Evolutionary conservation across 345 rosid genomes (phyloP).

Genomic region (Eucalyptus cloeziana): DNA sequence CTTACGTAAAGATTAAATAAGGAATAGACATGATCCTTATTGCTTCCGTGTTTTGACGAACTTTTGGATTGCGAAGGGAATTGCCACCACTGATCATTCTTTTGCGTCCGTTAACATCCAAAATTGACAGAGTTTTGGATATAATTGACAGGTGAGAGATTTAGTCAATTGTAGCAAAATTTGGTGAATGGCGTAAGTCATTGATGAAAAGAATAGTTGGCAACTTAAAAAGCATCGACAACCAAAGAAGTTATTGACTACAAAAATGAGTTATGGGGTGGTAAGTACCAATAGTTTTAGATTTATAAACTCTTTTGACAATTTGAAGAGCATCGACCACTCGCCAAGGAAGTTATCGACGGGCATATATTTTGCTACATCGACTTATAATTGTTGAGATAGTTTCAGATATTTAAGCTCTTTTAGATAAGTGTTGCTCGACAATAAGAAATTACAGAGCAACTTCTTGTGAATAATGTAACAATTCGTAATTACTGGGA

Average conservation of each 20-base stretch:
- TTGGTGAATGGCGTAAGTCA: neutral
- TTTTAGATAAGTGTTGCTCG: neutral
- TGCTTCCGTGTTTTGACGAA: neutral
- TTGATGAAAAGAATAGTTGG: neutral
- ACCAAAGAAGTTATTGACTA: neutral
- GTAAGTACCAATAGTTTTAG: neutral
- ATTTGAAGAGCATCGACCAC: neutral
- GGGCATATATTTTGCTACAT: neutral
- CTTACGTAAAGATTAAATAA: neutral
- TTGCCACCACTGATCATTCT: neutral
- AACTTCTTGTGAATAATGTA: neutral
- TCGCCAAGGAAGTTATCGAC: neutral
- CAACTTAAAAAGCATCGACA: neutral
- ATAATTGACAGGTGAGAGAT: neutral
- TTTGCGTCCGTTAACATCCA: neutral
- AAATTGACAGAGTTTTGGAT: neutral
- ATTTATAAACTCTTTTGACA: neutral
- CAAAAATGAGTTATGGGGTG: neutral
- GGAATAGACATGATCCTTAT: neutral
- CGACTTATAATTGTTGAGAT: neutral
- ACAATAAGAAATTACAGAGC: neutral
- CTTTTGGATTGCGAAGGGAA: neutral
- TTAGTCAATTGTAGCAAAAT: neutral
- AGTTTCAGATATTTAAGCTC: neutral
- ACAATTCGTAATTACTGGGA: neutral